Evolutionary conservation across 2,329 filamentous ascomycete genomes (phyloP).

Genomic region (Fusarium phyllophilum): DNA sequence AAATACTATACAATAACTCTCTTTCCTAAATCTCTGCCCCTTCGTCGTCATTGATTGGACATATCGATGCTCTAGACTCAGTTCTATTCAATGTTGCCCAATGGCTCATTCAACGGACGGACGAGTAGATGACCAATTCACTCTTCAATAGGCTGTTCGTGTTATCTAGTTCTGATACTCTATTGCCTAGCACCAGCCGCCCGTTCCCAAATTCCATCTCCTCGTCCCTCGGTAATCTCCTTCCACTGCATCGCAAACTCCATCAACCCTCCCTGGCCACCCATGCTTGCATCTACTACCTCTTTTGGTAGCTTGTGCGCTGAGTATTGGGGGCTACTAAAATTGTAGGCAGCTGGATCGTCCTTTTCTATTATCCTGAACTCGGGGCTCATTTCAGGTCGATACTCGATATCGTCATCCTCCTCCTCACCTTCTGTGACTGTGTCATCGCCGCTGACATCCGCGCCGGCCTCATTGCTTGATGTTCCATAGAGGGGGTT

Average conservation of each 20-base stretch:
- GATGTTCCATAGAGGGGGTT: conserved; percentile 63
- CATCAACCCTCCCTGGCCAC: conserved; percentile 78
- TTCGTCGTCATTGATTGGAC: too few species aligned
- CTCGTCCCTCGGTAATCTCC: conserved; percentile 60
- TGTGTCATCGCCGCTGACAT: conserved; percentile 51
- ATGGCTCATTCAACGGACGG: background rate
- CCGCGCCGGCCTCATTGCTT: conserved; percentile 45
- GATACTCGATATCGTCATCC: conserved; percentile 57
- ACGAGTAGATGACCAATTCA: background rate
- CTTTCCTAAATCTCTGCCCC: background rate
- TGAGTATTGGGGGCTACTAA: conserved; percentile 87
- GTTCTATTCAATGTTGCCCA: background rate
- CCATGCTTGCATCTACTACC: conserved; percentile 78
- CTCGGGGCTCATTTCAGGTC: conserved; percentile 74
- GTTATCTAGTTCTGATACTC: background rate
- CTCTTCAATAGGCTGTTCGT: background rate
- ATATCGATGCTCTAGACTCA: background rate
- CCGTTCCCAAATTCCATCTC: conserved; percentile 54
- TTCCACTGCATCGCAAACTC: conserved; percentile 85
- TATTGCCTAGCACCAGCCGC: conserved; percentile 32
- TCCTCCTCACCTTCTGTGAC: conserved; percentile 53
- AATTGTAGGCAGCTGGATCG: conserved; percentile 89
- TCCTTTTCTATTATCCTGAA: conserved; percentile 84
- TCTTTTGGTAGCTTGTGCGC: conserved; percentile 96
- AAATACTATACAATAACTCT: background rate